Evolutionary conservation across 1,284 basidiomycete genomes (phyloP), one percentile per base, ranked within the genome.

Genomic region (Cutaneotrichosporon arboriforme): DNA sequence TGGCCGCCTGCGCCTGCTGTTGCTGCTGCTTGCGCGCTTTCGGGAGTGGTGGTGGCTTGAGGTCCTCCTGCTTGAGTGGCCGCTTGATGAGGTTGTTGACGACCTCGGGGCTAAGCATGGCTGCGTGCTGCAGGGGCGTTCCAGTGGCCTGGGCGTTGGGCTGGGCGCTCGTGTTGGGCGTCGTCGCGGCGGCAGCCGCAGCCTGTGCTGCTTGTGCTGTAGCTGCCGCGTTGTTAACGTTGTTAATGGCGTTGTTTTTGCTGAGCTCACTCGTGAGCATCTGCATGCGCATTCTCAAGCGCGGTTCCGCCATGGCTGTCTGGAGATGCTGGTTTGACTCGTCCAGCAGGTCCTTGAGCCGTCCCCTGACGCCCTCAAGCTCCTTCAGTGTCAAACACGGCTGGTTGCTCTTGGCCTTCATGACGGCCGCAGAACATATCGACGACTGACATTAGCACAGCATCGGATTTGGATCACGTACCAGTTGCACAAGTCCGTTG

Each of bases 11-110:
- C 5, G 43, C 21, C 17, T 34, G 43, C 33, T 49, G 33, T 21
- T 26, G 31, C 18, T 49, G 37, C 15, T 33, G 34, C 41, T 51
- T 51, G 23, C 49, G 49, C n/a, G 36, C 45, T 42, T 55, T 55
- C 1, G 57, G 57, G 4, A 52, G 49, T 1, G 57, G 57, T 2
- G 57, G 57, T 1, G 57, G 57, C 38, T 59, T 59, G n/a, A 59
- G 49, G 45, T 59, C 57, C 38, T 59, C 57, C 46, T 55, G 57
- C 57, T 59, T 59, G 15, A 59, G 37, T 12, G 57, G 57, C 4
- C 57, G 51, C 57, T 59, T 59, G 37, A 59, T 59, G 37, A 59
- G 52, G 46, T 55, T 59, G 54, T 59, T 59, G 41, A 59, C 48
- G 23, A 53, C 42, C 44, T 59, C 57, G 34, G 57, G 57, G 49